phyloP scores from a whole-genome alignment of 495 filamentous ascomycete genomes.

The Aspergillus diversus region DNA sequence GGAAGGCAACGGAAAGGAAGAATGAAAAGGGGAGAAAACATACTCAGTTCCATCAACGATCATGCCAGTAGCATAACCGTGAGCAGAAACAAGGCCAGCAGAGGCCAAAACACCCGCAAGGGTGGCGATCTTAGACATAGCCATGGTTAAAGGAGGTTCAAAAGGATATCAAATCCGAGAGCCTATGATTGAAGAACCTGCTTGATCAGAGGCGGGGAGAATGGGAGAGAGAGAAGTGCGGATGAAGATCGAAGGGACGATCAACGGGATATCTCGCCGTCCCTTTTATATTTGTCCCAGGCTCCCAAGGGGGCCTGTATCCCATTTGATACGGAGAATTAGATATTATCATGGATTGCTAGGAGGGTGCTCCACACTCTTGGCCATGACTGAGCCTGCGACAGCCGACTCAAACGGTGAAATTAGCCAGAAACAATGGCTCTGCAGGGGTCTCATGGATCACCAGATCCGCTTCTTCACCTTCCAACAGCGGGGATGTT shows the following conservation, averaged over 20 bases:
- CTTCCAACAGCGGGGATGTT: background rate
- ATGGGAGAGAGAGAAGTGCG: background rate
- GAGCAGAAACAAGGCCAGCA: slow-evolving; percentile 54
- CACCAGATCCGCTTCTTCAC: slow-evolving; percentile 19
- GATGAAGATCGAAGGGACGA: background rate
- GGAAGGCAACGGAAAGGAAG: no score
- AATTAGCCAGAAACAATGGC: slow-evolving; percentile 18
- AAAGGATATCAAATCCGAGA: slow-evolving; percentile 23
- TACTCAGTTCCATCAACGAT: slow-evolving; percentile 54
- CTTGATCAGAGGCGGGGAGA: slow-evolving; percentile 15
- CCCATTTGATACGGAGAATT: background rate
- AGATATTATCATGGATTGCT: slow-evolving; percentile 7
- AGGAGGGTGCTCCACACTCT: slow-evolving; percentile 17
- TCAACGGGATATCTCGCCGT: background rate
- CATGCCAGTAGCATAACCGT: slow-evolving; percentile 61
- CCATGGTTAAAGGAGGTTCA: slow-evolving; percentile 24
- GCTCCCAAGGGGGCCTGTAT: background rate
- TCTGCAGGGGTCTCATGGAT: background rate
- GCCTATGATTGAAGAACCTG: slow-evolving; percentile 20
- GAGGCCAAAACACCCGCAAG: slow-evolving; percentile 43
- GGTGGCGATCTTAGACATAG: slow-evolving; percentile 32
- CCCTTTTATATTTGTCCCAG: slow-evolving; percentile 1
- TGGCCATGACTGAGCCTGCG: slow-evolving; percentile 10
- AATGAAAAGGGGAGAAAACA: background rate
- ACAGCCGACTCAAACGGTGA: slow-evolving; percentile 7